Conservation (phyloP, 768 basidiomycete genomes). For the Suillus tomentosus region DNA sequence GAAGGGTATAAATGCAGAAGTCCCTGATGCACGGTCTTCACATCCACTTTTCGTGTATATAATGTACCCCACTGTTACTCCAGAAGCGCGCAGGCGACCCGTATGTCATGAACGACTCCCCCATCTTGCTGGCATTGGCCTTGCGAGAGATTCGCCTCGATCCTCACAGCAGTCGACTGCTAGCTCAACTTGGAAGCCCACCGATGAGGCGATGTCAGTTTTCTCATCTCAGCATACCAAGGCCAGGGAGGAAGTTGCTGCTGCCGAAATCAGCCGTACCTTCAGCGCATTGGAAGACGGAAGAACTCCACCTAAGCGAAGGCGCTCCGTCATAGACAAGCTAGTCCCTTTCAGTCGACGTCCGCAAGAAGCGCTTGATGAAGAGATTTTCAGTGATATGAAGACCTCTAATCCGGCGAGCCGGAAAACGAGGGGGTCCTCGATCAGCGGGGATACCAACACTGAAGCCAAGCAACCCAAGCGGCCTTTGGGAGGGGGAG, state of each 20-base stretch:
- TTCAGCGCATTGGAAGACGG: conserved; percentile 18
- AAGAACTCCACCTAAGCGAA: conserved; percentile 14
- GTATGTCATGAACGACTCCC: conserved; percentile 6
- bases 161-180: conserved; percentile 5
- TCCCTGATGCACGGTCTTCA: not conserved
- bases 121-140: conserved; percentile 5
- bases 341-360: conserved; percentile 18
- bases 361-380: conserved; percentile 21
- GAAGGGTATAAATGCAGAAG: not conserved
- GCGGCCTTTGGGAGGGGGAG: not conserved
- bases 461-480: not conserved
- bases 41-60: not conserved
- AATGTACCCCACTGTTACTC: not conserved
- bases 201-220: not conserved
- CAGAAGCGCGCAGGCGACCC: conserved; percentile 3
- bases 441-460: not conserved
- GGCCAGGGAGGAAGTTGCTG: conserved; percentile 2
- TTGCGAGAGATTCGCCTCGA: not conserved
- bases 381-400: conserved; percentile 27
- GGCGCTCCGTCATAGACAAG: conserved; percentile 15
- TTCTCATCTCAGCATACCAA: not conserved
- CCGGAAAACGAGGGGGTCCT: not conserved
- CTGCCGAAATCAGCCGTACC: conserved; percentile 8
- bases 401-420: conserved; percentile 23
- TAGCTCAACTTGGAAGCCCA: conserved; percentile 2